phyloP scores from a whole-genome alignment of 1,139 yeast species.

The Debaryomyces udenii region DNA sequence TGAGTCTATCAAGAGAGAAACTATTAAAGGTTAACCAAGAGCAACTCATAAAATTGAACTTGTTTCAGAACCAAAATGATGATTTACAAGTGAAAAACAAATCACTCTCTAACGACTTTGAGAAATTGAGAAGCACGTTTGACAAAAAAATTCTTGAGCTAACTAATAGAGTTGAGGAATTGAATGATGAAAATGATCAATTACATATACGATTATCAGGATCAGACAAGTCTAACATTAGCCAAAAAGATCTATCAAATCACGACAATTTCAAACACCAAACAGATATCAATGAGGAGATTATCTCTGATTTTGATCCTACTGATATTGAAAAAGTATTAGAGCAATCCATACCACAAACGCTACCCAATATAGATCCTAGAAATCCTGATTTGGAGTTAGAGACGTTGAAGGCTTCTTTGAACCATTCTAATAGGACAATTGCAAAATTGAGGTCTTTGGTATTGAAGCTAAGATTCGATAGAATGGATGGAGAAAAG shows the following conservation, averaged over 20 bases:
- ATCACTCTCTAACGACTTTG: constrained; percentile 40
- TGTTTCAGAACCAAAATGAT: constrained; percentile 51
- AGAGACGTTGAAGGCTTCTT: constrained; percentile 68
- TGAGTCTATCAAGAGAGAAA: constrained; percentile 35
- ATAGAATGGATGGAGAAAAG: constrained; percentile 15
- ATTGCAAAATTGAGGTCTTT: constrained; percentile 57
- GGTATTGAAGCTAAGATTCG: constrained; percentile 43
- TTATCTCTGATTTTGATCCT: constrained; percentile 22
- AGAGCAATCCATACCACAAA: constrained; percentile 32
- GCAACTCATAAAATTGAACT: constrained; percentile 33
- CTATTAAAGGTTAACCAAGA: constrained; percentile 32
- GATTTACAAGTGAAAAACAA: constrained; percentile 45
- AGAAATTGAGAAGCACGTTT: constrained; percentile 34
- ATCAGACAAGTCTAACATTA: neutral
- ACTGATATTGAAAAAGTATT: constrained; percentile 40
- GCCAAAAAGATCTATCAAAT: neutral
- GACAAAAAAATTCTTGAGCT: constrained; percentile 49
- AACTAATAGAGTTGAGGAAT: constrained; percentile 52
- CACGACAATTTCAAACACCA: neutral
- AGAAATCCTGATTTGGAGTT: constrained; percentile 59
- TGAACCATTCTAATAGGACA: constrained; percentile 66
- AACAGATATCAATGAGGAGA: constrained; percentile 19
- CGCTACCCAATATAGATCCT: constrained; percentile 41
- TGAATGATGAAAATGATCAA: constrained; percentile 67
- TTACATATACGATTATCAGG: constrained; percentile 39